Percentiles rank a stretch among this genome's conserved stretches.
Evolutionary conservation across 1,139 yeast species (phyloP).

Genomic region (Geotrichum siamense): DNA sequence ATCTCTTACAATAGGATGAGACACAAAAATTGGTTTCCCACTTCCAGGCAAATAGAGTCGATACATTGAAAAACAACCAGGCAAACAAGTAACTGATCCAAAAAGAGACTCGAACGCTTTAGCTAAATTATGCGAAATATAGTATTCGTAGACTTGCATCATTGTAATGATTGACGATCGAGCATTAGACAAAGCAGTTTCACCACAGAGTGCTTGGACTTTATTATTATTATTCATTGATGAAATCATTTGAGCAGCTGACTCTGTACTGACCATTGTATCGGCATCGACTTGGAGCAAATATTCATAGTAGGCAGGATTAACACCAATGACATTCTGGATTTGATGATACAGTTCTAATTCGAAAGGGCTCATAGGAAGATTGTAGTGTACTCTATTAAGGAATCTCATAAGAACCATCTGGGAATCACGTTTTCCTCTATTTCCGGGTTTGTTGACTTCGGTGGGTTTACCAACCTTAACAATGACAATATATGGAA

Average conservation of each 20-base stretch:
- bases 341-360: constrained; percentile 40
- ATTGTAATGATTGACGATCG: constrained; percentile 37
- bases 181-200: constrained; percentile 38
- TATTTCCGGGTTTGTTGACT: constrained; percentile 37
- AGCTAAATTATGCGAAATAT: constrained; percentile 39
- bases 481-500: constrained; percentile 39
- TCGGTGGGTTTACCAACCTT: constrained; percentile 41
- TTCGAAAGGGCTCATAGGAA: constrained; percentile 40
- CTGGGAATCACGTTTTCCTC: constrained; percentile 42
- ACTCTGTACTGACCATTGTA: constrained; percentile 36
- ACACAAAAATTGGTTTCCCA: constrained; percentile 37
- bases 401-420: constrained; percentile 38
- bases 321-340: constrained; percentile 40
- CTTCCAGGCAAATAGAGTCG: constrained; percentile 34
- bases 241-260: constrained; percentile 35
- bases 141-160: constrained; percentile 42
- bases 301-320: constrained; percentile 39
- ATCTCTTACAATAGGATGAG: constrained; percentile 35
- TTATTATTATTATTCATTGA: constrained; percentile 35
- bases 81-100: constrained; percentile 40
- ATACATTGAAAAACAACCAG: constrained; percentile 40
- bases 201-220: constrained; percentile 40
- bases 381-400: constrained; percentile 38
- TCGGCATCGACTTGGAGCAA: constrained; percentile 42
- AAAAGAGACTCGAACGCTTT: constrained; percentile 40